Conservation (phyloP, 2,329 filamentous ascomycete genomes). For the Alternaria sp. region DNA sequence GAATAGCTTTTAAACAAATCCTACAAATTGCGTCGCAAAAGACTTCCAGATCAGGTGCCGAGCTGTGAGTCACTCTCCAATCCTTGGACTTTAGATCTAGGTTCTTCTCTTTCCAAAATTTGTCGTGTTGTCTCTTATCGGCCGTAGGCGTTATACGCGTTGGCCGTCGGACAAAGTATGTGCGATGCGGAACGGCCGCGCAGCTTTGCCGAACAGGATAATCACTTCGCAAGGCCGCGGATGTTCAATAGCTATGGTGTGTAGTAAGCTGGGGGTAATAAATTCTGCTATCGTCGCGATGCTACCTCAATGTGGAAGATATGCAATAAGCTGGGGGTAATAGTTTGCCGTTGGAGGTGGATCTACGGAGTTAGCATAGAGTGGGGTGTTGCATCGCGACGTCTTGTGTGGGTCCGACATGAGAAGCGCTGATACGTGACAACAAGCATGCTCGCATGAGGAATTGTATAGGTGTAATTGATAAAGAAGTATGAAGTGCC, state of each 20-base stretch:
- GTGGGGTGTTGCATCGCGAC: conserved; percentile 2
- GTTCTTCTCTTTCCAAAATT: conserved; percentile 8
- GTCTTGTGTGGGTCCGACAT: not conserved
- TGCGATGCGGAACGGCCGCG: conserved; percentile 16
- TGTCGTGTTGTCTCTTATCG: not conserved
- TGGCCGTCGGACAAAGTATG: conserved; percentile 14
- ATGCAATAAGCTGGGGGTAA: conserved; percentile 23
- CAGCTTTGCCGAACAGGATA: not conserved
- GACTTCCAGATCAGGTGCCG: not conserved
- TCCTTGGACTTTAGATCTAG: not conserved
- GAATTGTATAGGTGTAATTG: not conserved
- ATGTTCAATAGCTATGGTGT: not conserved
- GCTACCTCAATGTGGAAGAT: not conserved
- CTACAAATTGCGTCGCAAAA: not conserved
- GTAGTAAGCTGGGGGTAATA: conserved; percentile 18
- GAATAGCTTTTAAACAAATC: not conserved
- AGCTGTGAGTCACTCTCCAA: not conserved
- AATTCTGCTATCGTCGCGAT: not conserved
- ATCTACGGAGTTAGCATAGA: conserved; percentile 5
- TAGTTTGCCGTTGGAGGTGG: conserved; percentile 3
- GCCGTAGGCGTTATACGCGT: not conserved
- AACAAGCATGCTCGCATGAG: not conserved
- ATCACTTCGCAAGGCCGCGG: conserved; percentile 13
- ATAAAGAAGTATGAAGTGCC: not conserved
- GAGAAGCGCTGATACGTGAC: not conserved